Base-by-base conservation (phyloP, 1,284 basidiomycete genomes). In the Sporisorium iseilematis-ciliati region DNA sequence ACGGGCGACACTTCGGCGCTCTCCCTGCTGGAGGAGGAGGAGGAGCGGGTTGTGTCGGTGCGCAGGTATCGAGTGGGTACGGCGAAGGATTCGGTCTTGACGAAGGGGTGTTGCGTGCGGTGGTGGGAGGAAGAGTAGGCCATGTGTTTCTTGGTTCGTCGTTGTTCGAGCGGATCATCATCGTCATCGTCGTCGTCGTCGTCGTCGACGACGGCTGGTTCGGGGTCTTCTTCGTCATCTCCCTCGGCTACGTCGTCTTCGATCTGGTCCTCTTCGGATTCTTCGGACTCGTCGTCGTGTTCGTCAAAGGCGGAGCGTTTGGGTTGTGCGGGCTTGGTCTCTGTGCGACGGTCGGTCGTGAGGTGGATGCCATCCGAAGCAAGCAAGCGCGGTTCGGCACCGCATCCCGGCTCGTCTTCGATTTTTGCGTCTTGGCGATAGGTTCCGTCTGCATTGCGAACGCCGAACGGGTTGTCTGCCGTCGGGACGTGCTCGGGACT, bases 391-490 rank as follows among this genome's bases (percentile, higher is more conserved):
- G 60, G 46, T 7, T 18, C 29, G 5, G 57, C 14, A 3, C 58
- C 65, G 25, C 45, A 50, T 26, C 65, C 65, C 11, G 62, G 61
- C 35, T 74, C 62, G 40, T 74, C 71, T 26, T 68, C 71, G 11
- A 74, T 31, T 51, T 74, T 74, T 16, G 71, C 65, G 25, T 74
- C 71, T 14, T 65, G 65, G 1, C 71, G 46, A n/a, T 58, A 62
- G 7, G 49, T 57, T 0, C 64, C 73, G 41, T 64, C 64, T n/a
- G 35, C 21, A 26, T 75, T 67, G 10, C 60, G 55, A 2, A 68
- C 54, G 14, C 65, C 69, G 26, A 73, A 77, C 0, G 69, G 65
- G 56, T 72, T 66, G 16, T 77, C 66, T n/a, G 65, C 77, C n/a
- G 63, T 75, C 16, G 68, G 66, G 21, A 77, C 56, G 23, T 66